Conservation (phyloP, 495 filamentous ascomycete species). For the Platismatia glauca region DNA sequence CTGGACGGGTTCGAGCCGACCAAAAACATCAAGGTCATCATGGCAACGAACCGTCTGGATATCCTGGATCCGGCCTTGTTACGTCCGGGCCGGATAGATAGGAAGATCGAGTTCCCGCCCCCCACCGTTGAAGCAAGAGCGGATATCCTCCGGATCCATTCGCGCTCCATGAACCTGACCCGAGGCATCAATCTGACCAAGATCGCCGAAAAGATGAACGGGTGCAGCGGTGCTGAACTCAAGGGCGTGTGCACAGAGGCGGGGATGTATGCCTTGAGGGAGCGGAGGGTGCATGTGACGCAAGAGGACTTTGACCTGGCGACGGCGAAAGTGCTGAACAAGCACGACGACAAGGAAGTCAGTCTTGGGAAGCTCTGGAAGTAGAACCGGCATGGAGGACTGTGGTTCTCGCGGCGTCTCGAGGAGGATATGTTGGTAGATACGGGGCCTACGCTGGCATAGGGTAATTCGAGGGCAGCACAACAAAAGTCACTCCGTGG, state of each 20-base stretch:
- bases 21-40: conserved; percentile 99
- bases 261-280: conserved; percentile 93
- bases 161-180: conserved; percentile 94
- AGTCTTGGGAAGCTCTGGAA: conserved; percentile 88
- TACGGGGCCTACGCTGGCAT: background rate
- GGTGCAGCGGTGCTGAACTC: conserved; percentile 91
- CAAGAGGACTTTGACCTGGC: conserved; percentile 99
- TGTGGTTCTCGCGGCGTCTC: background rate
- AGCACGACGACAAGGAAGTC: conserved; percentile 97
- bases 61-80: conserved; percentile 93
- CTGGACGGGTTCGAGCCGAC: conserved; percentile 98
- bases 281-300: conserved; percentile 93
- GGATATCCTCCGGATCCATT: conserved; percentile 96
- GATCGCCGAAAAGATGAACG: conserved; percentile 99
- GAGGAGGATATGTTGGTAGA: background rate
- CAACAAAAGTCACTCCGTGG: background rate
- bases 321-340: conserved; percentile 98
- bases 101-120: conserved; percentile 99
- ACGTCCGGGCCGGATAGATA: conserved; percentile 90
- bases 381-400: conserved; percentile 37
- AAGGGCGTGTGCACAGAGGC: conserved; percentile 97
- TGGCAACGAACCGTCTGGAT: conserved; percentile 97
- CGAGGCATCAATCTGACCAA: conserved; percentile 95
- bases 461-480: background rate
- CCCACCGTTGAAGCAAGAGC: conserved; percentile 95